Evolutionary conservation across 2,329 filamentous ascomycete species (phyloP).

Genomic region (Chrysoporthe deuterocubensis): DNA sequence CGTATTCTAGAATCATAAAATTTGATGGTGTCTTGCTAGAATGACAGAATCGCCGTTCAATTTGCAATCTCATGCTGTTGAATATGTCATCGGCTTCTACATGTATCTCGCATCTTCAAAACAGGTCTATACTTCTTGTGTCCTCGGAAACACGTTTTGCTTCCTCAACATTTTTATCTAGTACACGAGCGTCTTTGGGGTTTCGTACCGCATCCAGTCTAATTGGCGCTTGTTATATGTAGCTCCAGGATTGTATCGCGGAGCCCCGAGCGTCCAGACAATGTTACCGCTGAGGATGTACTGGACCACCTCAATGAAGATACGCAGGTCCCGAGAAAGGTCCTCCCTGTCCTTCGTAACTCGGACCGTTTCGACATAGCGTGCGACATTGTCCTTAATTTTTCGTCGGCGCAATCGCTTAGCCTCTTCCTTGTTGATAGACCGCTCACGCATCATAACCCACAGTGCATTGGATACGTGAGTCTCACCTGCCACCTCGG

Average conservation of each 20-base stretch:
- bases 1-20: too few relatives aligned
- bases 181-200: constrained; percentile 3
- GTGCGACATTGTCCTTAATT: constrained; percentile 19
- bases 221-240: constrained; percentile 20
- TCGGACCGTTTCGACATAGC: constrained; percentile 7
- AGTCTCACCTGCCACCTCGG: constrained; percentile 31
- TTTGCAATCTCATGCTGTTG: not conserved
- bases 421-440: constrained; percentile 32
- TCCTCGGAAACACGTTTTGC: not conserved
- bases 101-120: not conserved
- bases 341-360: not conserved
- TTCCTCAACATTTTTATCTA: not conserved
- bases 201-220: constrained; percentile 18
- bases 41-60: not conserved
- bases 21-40: too few relatives aligned
- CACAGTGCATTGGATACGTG: constrained; percentile 45
- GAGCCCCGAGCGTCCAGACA: constrained; percentile 23
- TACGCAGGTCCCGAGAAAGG: constrained; percentile 14
- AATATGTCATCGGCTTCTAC: not conserved
- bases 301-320: constrained; percentile 17
- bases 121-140: too few relatives aligned
- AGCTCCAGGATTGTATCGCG: constrained; percentile 19
- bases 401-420: constrained; percentile 24
- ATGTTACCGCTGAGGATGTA: constrained; percentile 19
- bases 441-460: constrained; percentile 44